Evolutionary conservation across 768 basidiomycete species (phyloP).

Genomic region (Mycena metata): DNA sequence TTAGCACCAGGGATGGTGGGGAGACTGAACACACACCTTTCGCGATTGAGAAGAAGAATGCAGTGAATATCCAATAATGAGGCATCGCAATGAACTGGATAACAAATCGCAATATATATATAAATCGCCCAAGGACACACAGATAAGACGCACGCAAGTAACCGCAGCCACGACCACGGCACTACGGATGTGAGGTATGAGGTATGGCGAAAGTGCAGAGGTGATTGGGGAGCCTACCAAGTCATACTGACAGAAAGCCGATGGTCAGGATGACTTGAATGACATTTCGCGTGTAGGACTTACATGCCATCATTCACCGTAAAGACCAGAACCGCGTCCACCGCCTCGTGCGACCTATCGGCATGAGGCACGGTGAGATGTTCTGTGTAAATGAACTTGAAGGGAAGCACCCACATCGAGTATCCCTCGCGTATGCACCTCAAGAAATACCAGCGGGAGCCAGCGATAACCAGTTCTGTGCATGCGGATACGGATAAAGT

Average conservation of each 20-base stretch:
- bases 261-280: not conserved
- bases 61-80: conserved; percentile 12
- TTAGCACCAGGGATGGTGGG: not conserved
- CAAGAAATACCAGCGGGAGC: conserved; percentile 16
- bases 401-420: not conserved
- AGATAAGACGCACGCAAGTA: not conserved
- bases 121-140: not conserved
- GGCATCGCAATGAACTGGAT: conserved; percentile 7
- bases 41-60: conserved; percentile 8
- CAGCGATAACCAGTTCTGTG: conserved; percentile 8
- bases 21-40: conserved; percentile 1
- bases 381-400: not conserved
- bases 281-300: not conserved
- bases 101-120: not conserved
- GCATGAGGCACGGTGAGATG: not conserved
- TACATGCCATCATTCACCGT: conserved; percentile 15
- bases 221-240: not conserved
- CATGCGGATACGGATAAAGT: conserved; percentile 7
- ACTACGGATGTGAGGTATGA: too few species aligned
- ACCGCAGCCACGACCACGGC: not conserved
- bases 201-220: not conserved
- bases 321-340: conserved; percentile 4
- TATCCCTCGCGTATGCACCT: not conserved
- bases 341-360: conserved; percentile 1
- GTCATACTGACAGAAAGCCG: conserved; percentile 5